Base-by-base conservation (phyloP, 2,329 filamentous ascomycete genomes). In the Orbilia quercus region DNA sequence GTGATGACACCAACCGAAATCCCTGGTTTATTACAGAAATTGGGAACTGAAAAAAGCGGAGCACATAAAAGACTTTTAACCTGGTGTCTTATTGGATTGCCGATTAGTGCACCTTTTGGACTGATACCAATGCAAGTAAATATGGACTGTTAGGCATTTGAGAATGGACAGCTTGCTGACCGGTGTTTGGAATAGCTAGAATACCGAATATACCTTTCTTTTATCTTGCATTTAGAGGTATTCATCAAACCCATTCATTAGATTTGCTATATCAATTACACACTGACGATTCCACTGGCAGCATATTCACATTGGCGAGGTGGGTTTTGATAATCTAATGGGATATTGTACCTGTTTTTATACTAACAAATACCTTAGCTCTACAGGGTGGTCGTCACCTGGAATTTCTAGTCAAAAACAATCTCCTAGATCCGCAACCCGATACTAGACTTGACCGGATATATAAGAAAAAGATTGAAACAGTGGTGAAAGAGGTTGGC, bases 331-430 rank as follows among this genome's bases (percentile, higher is more conserved):
- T 16, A 16, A 2, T 38, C 50, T 54, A 12, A 11, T 7, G 2
- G 1, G 22, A 36, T 36, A 77, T 38, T 63, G 45, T 59, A 5
- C 20, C 31, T 42, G 25, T 69, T 22, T 69, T 67, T 20, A 25
- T 34, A 38, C 28, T 9, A 44, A 31, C 50, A 34, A 7, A 38
- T 22, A 34, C 34, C 65, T 16, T 75, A 82, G 95, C 95, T 59
- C 83, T 96, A 60, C 87, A 88, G 38, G 95, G 95, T 62, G 93
- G 92, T 18, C 90, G 88, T 78, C 91, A 98, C 80, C 83, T 98
- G 34, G 87, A 94, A 76, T 95, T 91, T 80, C 85, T 99, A 11
- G 81, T 94, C 42, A 82, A 90, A 66, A 89, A 93, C 76, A 87
- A 89, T 51, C 85, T 95, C 25, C 83, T 96, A 40, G 84, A 83